Conservation (phyloP, 192 early-diverging fungal species). For the Coemansia sp. region DNA sequence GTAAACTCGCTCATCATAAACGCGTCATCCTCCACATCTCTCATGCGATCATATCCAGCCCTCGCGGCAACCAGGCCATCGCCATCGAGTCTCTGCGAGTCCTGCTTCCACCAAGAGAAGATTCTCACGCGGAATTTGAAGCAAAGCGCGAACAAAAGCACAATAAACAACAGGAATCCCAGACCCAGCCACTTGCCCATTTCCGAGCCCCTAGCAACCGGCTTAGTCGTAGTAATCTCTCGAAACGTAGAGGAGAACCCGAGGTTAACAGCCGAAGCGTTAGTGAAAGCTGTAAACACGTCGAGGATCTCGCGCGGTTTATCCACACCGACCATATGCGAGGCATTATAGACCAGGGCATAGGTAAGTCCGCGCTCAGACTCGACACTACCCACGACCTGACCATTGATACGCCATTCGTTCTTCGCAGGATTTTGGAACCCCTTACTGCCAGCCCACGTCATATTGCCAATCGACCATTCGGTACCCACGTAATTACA, state of each 20-base stretch:
- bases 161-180: constrained; percentile 8
- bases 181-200: constrained; percentile 30
- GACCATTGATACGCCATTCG: constrained; percentile 58
- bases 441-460: constrained; percentile 63
- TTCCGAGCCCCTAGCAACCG: not conserved
- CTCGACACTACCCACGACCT: constrained; percentile 51
- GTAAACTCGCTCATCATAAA: constrained; percentile 50
- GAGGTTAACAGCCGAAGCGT: constrained; percentile 38
- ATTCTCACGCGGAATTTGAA: constrained; percentile 28
- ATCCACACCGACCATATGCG: constrained; percentile 77
- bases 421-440: constrained; percentile 23
- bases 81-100: constrained; percentile 14
- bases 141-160: constrained; percentile 13
- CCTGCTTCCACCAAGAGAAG: constrained; percentile 36
- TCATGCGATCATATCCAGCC: constrained; percentile 3
- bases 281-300: constrained; percentile 61
- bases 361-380: constrained; percentile 66
- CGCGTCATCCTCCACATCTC: constrained; percentile 22
- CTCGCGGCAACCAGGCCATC: not conserved
- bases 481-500: constrained; percentile 73
- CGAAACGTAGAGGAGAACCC: constrained; percentile 47
- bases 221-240: not conserved
- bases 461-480: constrained; percentile 61
- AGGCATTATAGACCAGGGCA: constrained; percentile 61
- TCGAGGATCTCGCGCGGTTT: constrained; percentile 63